A percentile compares a stretch with the other conserved stretches of the same genome.
These are phyloP conservation scores for Penicillium pancosmium DNA, from an alignment of 495 filamentous ascomycete species.

Conservation along the genomic window DNA sequence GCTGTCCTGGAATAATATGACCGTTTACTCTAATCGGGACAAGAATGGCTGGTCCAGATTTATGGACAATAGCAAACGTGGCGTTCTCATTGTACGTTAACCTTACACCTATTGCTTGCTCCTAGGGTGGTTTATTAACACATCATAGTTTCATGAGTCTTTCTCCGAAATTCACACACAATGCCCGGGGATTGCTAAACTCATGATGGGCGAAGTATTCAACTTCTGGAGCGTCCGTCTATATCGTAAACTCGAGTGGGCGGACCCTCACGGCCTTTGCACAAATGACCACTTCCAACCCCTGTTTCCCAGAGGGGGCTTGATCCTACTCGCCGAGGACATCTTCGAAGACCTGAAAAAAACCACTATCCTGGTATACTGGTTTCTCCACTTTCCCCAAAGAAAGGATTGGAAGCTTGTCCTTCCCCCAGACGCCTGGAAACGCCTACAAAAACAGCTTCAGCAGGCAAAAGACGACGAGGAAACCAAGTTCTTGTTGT, in stretches of 20 bases:
- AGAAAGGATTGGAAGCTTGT: constrained; percentile 44
- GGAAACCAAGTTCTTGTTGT: constrained; percentile 15
- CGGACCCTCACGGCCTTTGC: constrained; percentile 13
- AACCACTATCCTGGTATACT: constrained; percentile 55
- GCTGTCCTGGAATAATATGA: constrained; percentile 30
- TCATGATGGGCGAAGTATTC: constrained; percentile 18
- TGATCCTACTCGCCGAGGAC: constrained; percentile 66
- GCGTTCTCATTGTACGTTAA: constrained; percentile 45
- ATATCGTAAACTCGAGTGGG: constrained; percentile 22
- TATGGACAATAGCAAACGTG: constrained; percentile 27
- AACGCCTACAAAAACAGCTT: constrained; percentile 35
- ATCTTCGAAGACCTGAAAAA: constrained; percentile 54
- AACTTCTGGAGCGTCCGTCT: constrained; percentile 46
- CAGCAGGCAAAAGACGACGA: constrained; percentile 15
- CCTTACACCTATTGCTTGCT: background rate
- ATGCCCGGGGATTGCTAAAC: constrained; percentile 26
- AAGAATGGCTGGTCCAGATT: constrained; percentile 5
- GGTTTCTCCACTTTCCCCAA: constrained; percentile 48
- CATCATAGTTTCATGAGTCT: constrained; percentile 44
- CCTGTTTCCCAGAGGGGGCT: constrained; percentile 60
- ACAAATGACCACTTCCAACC: constrained; percentile 38
- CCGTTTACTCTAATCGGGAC: constrained; percentile 32
- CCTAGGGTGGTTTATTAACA: background rate
- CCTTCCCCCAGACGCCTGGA: constrained; percentile 42
- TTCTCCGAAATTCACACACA: constrained; percentile 34